phyloP scores from a whole-genome alignment of 192 early-diverging fungal species.

The Dispira simplex region DNA sequence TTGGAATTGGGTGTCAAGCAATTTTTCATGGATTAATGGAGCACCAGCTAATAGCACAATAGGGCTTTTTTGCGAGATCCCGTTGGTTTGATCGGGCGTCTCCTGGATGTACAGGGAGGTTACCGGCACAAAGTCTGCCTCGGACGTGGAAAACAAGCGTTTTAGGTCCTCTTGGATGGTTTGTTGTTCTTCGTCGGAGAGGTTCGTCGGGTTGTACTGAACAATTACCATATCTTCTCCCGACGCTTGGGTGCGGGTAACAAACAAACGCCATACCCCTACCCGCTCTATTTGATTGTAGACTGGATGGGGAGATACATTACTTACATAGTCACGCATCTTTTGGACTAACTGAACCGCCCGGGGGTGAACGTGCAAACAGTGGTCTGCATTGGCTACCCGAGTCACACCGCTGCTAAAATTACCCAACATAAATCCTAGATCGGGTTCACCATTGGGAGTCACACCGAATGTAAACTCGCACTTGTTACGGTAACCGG shows the following conservation, averaged over 20 bases:
- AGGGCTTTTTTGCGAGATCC: slow-evolving; percentile 31
- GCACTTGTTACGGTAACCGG: slow-evolving; percentile 60
- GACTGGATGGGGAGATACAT: slow-evolving; percentile 12
- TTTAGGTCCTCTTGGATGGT: slow-evolving; percentile 18
- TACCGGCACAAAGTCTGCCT: slow-evolving; percentile 14
- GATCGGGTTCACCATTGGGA: slow-evolving; percentile 26
- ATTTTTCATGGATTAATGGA: slow-evolving; percentile 40
- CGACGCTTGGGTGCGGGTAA: slow-evolving; percentile 40
- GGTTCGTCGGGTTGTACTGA: slow-evolving; percentile 32
- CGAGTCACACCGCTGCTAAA: slow-evolving; percentile 41
- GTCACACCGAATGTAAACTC: slow-evolving; percentile 59
- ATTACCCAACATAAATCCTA: slow-evolving; percentile 53
- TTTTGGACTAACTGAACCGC: slow-evolving; percentile 32
- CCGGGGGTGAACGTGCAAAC: slow-evolving; percentile 25
- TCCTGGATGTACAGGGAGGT: slow-evolving; percentile 37
- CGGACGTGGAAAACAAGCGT: slow-evolving; percentile 17
- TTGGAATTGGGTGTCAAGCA: slow-evolving; percentile 39
- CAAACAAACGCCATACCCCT: slow-evolving; percentile 48
- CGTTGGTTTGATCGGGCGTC: slow-evolving; percentile 32
- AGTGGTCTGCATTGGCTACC: slow-evolving; percentile 32
- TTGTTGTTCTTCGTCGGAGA: slow-evolving; percentile 22
- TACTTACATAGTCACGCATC: slow-evolving; percentile 23
- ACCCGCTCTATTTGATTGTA: slow-evolving; percentile 27
- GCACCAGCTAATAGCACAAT: slow-evolving; percentile 31
- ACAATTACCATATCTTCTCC: slow-evolving; percentile 52